Evolutionary conservation across 768 basidiomycete genomes (phyloP), one percentile per base, ranked within the genome.

Genomic region (Amanita muscaria): DNA sequence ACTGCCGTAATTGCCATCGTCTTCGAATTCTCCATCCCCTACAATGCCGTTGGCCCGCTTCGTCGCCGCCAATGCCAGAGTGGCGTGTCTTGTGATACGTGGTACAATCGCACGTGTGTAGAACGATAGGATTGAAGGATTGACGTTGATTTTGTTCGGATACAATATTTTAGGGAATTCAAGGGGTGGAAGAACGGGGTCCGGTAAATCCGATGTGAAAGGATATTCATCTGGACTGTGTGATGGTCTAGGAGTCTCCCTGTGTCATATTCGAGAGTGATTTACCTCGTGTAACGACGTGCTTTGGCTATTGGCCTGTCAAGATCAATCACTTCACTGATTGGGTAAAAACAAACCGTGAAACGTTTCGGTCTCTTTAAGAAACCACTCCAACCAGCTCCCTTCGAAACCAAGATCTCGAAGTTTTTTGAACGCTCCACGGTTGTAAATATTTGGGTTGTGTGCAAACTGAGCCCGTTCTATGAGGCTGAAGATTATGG

Each of bases 181-280:
- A 47, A 87, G 67, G 2, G 83, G 73, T 5, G 77, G 77, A 11
- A 99, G 73, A 41, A 99, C 75, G 18, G 94, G 90, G 0, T 70
- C 59, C 0, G 96, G 93, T 27, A 99, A 84, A 48, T 78, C 69
- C 11, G 65, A 58, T 19, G 88, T 87, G 70, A 99, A 99, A 0
- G 96, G 92, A 57, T 94, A 91, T 70, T 99, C 96, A 59, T 99
- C 96, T 33, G 96, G 96, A 59, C 94, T 97, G n/a, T n/a, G n/a
- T n/a, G n/a, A 59, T 15, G 40, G 23, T 29, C 25, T 2, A 25
- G 37, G 47, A 19, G 36, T 23, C 31, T 22, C 16, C 12, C 4
- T 9, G 16, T 4, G 1, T 30, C 24, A n/a, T 40, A 7, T 27
- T 21, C 12, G 29, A 32, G n/a, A 22, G n/a, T n/a, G 23, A 42